A percentile compares a stretch with the other conserved stretches of the same genome.
Evolutionary conservation across 805 yeast species (phyloP).

Genomic region (Phaffomyces antillensis): DNA sequence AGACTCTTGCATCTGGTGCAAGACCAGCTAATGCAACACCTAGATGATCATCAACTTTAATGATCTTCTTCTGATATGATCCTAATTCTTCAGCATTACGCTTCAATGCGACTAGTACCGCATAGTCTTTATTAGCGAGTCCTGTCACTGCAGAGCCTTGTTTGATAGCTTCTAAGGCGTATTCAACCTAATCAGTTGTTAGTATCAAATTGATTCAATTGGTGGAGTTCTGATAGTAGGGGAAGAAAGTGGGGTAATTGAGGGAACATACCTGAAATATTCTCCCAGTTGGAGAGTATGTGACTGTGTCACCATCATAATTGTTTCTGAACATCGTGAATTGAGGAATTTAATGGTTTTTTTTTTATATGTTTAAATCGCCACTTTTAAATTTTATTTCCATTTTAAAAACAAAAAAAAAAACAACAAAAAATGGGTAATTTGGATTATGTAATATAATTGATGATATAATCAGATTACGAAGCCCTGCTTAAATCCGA

Average conservation of each 20-base stretch:
- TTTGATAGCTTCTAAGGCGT: slow-evolving; percentile 91
- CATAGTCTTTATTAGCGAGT: slow-evolving; percentile 75
- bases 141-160: slow-evolving; percentile 99
- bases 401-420: not conserved
- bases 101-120: slow-evolving; percentile 88
- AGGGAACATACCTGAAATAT: slow-evolving; percentile 55
- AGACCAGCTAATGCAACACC: slow-evolving; percentile 96
- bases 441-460: not conserved
- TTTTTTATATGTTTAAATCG: not conserved
- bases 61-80: slow-evolving; percentile 89
- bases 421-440: not conserved
- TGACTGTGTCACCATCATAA: slow-evolving; percentile 97
- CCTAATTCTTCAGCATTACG: slow-evolving; percentile 97
- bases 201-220: not conserved
- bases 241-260: not conserved
- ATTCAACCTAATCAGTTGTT: slow-evolving; percentile 42
- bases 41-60: slow-evolving; percentile 86
- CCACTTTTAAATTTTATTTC: slow-evolving; percentile 1
- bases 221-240: too few relatives aligned
- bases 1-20: slow-evolving; percentile 96
- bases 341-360: slow-evolving; percentile 5
- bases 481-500: not conserved
- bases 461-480: not conserved
- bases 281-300: slow-evolving; percentile 93
- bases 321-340: slow-evolving; percentile 80